Conservation (phyloP, 129 eudicot genomes). For the Arctium lappa region DNA sequence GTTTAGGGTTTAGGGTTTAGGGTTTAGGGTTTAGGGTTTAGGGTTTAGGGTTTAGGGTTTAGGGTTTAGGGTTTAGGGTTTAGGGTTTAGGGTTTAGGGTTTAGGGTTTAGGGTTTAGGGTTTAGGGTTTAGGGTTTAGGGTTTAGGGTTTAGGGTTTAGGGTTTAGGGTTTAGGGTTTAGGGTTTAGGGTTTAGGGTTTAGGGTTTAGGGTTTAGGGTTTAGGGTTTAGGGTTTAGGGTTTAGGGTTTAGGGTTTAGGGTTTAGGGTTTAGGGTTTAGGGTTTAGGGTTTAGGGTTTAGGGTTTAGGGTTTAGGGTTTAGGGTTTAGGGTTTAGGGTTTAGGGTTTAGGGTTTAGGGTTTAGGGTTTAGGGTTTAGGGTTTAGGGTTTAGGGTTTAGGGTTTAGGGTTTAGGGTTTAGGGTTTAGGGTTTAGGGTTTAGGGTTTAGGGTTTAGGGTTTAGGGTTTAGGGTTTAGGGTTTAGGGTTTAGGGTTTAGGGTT, state of each 20-base stretch:
- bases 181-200: slow-evolving; percentile 5
- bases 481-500: neutral
- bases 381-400: neutral
- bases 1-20: neutral
- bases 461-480: neutral
- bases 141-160: slow-evolving; percentile 6
- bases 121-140: slow-evolving; percentile 13
- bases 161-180: slow-evolving; percentile 1
- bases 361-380: neutral
- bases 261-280: slow-evolving; percentile 6
- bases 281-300: slow-evolving; percentile 4
- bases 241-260: slow-evolving; percentile 9
- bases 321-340: neutral
- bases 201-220: slow-evolving; percentile 9
- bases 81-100: slow-evolving; percentile 6
- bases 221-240: slow-evolving; percentile 7
- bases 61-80: slow-evolving; percentile 5
- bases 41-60: slow-evolving; percentile 3
- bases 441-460: neutral
- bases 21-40: neutral
- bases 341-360: neutral
- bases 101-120: slow-evolving; percentile 7
- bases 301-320: slow-evolving; percentile 2
- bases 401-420: neutral
- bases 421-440: neutral